A percentile compares a stretch with the other conserved stretches of the same genome.
These are phyloP conservation scores for Cornus controversa DNA, from an alignment of 148 eudicot species.

Conservation along the genomic window DNA sequence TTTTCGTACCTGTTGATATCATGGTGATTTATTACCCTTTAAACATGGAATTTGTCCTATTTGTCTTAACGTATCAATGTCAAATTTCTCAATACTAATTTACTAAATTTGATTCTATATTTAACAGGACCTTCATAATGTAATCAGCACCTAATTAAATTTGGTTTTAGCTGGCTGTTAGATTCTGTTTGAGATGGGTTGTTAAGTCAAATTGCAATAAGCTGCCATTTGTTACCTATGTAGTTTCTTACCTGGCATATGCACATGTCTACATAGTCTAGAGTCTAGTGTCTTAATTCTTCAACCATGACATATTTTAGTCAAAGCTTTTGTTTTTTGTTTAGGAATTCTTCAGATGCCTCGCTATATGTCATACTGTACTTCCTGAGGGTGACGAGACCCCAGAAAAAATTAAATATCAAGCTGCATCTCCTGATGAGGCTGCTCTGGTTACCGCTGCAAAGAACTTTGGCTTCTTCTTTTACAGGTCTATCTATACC, in stretches of 20 bases:
- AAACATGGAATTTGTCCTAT: too few species aligned
- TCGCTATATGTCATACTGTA: slow-evolving; percentile 97
- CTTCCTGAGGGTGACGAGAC: slow-evolving; percentile 98
- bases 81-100: too few species aligned
- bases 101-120: too few species aligned
- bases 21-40: too few species aligned
- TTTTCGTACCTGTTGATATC: background rate
- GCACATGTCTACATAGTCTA: background rate
- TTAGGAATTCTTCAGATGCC: slow-evolving; percentile 98
- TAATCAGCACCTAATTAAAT: background rate
- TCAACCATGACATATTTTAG: background rate
- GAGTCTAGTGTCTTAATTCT: too few species aligned
- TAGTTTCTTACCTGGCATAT: slow-evolving; percentile 1
- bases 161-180: background rate
- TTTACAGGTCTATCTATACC: slow-evolving; percentile 76
- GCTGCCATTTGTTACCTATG: background rate
- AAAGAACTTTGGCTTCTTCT: slow-evolving; percentile 98
- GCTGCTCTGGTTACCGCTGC: slow-evolving; percentile 95
- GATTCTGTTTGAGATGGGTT: background rate
- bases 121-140: background rate
- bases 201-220: background rate
- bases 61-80: too few species aligned
- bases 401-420: slow-evolving; percentile 84
- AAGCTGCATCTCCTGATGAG: slow-evolving; percentile 99
- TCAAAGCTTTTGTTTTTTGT: slow-evolving; percentile 14